Base-by-base conservation (phyloP, 257 asterid genomes). In the Fraxinus americana region DNA sequence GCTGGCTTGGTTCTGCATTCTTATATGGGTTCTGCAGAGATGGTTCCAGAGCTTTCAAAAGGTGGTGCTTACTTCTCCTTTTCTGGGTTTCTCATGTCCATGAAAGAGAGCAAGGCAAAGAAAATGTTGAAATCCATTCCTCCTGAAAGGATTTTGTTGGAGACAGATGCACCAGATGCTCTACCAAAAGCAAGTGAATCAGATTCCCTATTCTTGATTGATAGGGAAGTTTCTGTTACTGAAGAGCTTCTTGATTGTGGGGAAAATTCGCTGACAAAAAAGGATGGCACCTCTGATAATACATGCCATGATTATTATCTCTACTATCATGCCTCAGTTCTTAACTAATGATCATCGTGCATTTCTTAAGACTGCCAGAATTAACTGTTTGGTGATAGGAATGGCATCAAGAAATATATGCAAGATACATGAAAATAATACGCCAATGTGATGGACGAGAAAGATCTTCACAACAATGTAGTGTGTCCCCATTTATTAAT, bases 101-200 rank as follows among this genome's bases (percentile, higher is more conserved):
- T 90, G 93, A 93, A 93, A 76, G 97, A 90, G 70, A 91, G 91
- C 89, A 96, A 91, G 90, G 97, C 96, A 7, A 93, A 84, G 94
- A 93, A 89, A 66, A 92, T 96, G 92, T 43, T 93, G 83, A 92
- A 92, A 76, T 76, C 92, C 25, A 75, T 96, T 76, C 97, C 98
- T 81, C 41, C 12, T 54, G 96, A 93, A 13, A 92, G 97, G 91
- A 93, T 96, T 81, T 85, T 96, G 86, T 83, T 96, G 86, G 99
- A 96, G 90, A 96, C 99, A 0, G 98, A 96, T 83, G 92, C 99
- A 0, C 99, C 99, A 1, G 99, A 93, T 80, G 99, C 96, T 74
- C 82, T 77, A 30, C 98, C 98, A 36, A 81, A 80, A 65, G 48
- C 76, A 41, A 77, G 32, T 21, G 48, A 63, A 72, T 63, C 75